These are phyloP conservation scores for Acanthamoeba pearcei DNA, from an alignment of 208 protist species.

Conservation along the genomic window DNA sequence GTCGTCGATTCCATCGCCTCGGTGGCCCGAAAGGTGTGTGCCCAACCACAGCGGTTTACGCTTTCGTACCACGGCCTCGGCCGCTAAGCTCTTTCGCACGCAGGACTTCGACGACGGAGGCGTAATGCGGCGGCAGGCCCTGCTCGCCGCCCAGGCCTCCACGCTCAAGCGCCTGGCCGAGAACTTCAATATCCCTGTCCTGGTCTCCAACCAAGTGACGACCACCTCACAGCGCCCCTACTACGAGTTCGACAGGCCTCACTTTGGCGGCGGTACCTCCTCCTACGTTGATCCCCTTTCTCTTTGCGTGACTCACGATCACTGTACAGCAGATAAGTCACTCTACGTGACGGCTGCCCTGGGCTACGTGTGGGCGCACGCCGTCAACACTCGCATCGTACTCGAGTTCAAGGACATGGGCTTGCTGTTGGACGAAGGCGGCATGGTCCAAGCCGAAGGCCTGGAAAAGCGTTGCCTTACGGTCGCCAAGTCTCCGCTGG, in stretches of 20 bases:
- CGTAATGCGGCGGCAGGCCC: slow-evolving; percentile 2
- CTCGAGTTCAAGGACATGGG: slow-evolving; percentile 70
- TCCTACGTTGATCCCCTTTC: neutral
- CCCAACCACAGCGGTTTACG: too few species aligned
- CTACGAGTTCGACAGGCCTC: slow-evolving; percentile 39
- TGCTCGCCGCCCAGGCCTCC: slow-evolving; percentile 57
- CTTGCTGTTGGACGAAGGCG: neutral
- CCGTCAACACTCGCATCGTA: slow-evolving; percentile 66
- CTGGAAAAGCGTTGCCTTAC: slow-evolving; percentile 57
- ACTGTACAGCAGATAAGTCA: neutral
- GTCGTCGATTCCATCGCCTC: slow-evolving; percentile 61
- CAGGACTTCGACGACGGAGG: slow-evolving; percentile 46
- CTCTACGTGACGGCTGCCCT: slow-evolving; percentile 68
- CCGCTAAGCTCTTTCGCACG: too few species aligned
- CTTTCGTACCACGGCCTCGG: neutral
- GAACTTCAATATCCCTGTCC: slow-evolving; percentile 70
- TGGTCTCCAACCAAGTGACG: slow-evolving; percentile 71
- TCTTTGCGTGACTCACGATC: neutral
- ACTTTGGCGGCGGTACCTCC: neutral
- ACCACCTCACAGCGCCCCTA: slow-evolving; percentile 11
- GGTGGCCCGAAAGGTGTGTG: neutral
- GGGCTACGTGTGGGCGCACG: slow-evolving; percentile 71
- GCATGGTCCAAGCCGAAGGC: neutral
- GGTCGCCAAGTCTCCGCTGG: slow-evolving; percentile 63
- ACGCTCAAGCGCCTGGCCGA: slow-evolving; percentile 61